These are phyloP conservation scores for Myxozyma neotropica DNA, from an alignment of 805 yeast species.

Conservation along the genomic window DNA sequence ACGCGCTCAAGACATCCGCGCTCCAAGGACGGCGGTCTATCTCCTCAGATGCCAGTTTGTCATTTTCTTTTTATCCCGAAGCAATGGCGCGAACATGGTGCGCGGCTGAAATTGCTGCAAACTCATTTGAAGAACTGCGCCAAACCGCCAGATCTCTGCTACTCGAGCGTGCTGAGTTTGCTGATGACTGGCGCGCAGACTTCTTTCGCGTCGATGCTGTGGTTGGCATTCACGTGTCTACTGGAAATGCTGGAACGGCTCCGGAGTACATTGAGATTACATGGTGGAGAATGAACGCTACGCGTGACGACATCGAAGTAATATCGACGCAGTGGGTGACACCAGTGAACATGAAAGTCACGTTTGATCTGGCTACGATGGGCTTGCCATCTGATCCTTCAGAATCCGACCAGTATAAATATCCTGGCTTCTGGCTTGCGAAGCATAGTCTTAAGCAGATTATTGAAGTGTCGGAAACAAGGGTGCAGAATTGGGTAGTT, in stretches of 20 bases:
- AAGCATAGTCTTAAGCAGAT: neutral
- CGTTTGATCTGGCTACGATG: conserved; percentile 8
- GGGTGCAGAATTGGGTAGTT: neutral
- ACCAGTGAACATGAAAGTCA: neutral
- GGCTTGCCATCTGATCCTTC: neutral
- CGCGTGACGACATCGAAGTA: neutral
- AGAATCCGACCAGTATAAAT: neutral
- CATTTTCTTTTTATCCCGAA: conserved; percentile 8
- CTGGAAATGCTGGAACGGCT: neutral
- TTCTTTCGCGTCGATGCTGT: conserved; percentile 9
- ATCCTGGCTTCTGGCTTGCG: conserved; percentile 7
- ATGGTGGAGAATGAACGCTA: conserved; percentile 1
- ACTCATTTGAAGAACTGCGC: neutral
- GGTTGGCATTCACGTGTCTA: neutral
- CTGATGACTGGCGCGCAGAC: conserved; percentile 2
- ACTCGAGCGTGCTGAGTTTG: conserved; percentile 4
- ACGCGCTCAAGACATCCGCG: neutral
- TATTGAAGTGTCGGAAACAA: neutral
- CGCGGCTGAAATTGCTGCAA: neutral
- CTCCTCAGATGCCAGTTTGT: neutral
- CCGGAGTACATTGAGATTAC: conserved; percentile 5
- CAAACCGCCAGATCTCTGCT: neutral
- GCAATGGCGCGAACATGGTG: neutral
- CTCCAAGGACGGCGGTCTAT: conserved; percentile 4
- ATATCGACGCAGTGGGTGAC: neutral